Evolutionary conservation across 2,329 filamentous ascomycete species (phyloP), one percentile per base, ranked within the genome.

Genomic region (Hawksworthiomyces lignivorus): DNA sequence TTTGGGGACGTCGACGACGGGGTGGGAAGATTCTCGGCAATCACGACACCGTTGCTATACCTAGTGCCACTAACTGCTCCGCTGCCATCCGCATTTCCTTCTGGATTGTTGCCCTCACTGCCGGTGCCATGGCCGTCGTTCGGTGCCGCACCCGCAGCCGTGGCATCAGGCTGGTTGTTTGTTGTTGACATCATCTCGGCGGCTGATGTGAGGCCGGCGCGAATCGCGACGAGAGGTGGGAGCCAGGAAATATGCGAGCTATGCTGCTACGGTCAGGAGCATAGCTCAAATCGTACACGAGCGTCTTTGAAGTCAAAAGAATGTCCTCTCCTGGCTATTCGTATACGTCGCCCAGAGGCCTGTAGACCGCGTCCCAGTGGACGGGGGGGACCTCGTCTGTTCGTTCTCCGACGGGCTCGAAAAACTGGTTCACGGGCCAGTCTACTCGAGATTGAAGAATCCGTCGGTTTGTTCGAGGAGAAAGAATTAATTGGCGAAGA

Each of bases 1-100:
- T 43, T 39, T 21, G 39, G 10, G 8, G 27, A 10, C 22, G 32
- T 29, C 14, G 50, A 39, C 35, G 48, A 52, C 52, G 64, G 62
- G 39, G 49, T 41, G 21, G 49, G 51, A 19, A 45, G 42, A 37
- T 48, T 49, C 28, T 53, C 52, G 44, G 52, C 50, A 41, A 46
- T 49, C 21, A 45, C 45, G 41, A 48, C 20, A 21, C 43, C 47
- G 12, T 47, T 24, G 39, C 42, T 44, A 28, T 46, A 29, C 11
- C 36, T 32, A 40, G 30, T 42, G 34, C 29, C 42, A 4, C 36
- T 35, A 22, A 27, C 22, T 15, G 26, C 36, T 6, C 22, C 38
- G 32, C 19, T 7, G 17, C 33, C 15, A 36, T 31, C 24, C 5
- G 18, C 24, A 17, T 28, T 22, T 17, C 26, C 12, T 22, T 3